phyloP scores from a whole-genome alignment of 768 basidiomycete genomes.

The Suillus clintonianus region DNA sequence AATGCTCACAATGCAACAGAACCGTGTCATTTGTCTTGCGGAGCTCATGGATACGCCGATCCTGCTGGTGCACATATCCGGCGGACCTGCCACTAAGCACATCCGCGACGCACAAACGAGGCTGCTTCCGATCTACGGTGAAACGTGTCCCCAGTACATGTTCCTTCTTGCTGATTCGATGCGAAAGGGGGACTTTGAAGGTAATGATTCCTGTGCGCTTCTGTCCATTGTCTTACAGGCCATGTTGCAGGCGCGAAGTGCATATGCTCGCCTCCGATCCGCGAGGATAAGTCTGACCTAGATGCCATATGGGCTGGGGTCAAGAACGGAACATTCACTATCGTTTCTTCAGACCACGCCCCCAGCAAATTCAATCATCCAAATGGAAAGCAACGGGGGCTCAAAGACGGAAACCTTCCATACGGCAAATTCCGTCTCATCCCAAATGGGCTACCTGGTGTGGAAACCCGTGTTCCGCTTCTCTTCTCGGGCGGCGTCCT shows the following conservation, averaged over 20 bases:
- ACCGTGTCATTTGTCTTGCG: constrained; percentile 16
- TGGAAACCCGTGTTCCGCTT: constrained; percentile 35
- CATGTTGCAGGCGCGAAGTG: constrained; percentile 13
- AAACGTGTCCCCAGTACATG: constrained; percentile 22
- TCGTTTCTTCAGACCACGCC: constrained; percentile 34
- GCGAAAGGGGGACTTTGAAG: constrained; percentile 18
- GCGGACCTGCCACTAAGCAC: constrained; percentile 9
- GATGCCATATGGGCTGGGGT: constrained; percentile 19
- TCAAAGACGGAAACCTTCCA: constrained; percentile 24
- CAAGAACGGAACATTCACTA: constrained; percentile 27
- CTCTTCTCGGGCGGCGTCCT: constrained; percentile 33
- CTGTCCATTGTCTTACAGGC: not conserved
- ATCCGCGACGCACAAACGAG: constrained; percentile 21
- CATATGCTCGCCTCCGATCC: constrained; percentile 17
- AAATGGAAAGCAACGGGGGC: constrained; percentile 23
- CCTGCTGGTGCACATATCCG: constrained; percentile 18
- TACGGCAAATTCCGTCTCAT: constrained; percentile 32
- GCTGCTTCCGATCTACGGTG: constrained; percentile 20
- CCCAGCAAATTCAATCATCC: constrained; percentile 30
- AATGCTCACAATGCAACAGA: constrained; percentile 1
- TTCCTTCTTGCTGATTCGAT: constrained; percentile 15
- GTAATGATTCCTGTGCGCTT: not conserved
- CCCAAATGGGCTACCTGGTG: constrained; percentile 36
- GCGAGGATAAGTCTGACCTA: constrained; percentile 16
- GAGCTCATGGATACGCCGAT: constrained; percentile 23